Base-by-base conservation (phyloP, 176 grass and related monocot genomes). In the Oryza officinalis region DNA sequence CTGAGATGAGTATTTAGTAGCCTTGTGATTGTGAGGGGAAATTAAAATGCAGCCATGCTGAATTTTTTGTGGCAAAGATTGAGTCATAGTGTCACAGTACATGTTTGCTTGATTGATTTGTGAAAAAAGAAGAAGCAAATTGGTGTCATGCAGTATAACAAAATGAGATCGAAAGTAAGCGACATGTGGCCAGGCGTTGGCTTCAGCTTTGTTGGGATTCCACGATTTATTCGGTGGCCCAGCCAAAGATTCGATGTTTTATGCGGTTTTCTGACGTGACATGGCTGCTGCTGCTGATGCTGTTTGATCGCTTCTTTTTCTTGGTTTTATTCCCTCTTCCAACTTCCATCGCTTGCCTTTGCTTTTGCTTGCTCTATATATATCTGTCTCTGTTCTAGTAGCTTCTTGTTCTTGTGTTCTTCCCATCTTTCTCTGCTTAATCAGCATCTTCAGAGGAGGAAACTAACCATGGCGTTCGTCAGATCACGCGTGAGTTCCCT, bases 391-490 rank as follows among this genome's bases (percentile, higher is more conserved):
- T 54, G 14, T 1, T 50, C 47, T 50, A 18, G 47, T 22, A 50
- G 47, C 22, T 23, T 60, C 54, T 60, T 60, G 10, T 23, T 38
- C 37, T 38, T 60, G 54, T 60, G 20, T 57, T 27, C 10, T 27
- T 46, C n/a, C 2, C 15, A 27, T 52, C 15, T 17, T 20, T 25
- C 12, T 49, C 13, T 2, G 26, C 45, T 27, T 54, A 5, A 54
- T 54, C 50, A 54, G 46, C 4, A 8, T 49, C 11, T 5, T 11
- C 11, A 41, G 9, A 41, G 0, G 75, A 57, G 15, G 4, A 1
- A 37, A 33, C 5, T 33, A 35, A 38, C 37, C 68, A 82, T 82
- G 80, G 80, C 80, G 14, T 72, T 82, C 68, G 68, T 82, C 68
- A 72, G 80, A 60, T 82, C 80, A 28, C 43, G 30, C 50, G 80